phyloP scores from a whole-genome alignment of 108 stramenopile species.

The Pseudonitzschia delicatissima region DNA sequence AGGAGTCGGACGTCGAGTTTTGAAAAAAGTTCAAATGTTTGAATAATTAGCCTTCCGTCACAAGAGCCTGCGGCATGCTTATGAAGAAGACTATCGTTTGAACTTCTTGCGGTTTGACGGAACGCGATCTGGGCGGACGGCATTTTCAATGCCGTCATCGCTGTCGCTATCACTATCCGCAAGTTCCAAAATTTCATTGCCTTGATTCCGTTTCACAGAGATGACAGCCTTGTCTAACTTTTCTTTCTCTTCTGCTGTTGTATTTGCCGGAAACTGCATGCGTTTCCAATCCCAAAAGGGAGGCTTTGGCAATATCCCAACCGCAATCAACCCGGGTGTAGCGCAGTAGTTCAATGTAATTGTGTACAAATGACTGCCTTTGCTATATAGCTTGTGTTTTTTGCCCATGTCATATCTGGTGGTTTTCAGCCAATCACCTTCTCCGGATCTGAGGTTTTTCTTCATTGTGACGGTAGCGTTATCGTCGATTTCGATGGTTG shows the following conservation, averaged over 20 bases:
- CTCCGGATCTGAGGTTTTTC: not conserved
- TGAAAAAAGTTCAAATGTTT: too few species aligned
- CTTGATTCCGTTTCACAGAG: not conserved
- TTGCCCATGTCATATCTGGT: not conserved
- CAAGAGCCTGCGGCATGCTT: too few species aligned
- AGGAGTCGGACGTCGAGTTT: too few species aligned
- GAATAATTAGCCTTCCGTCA: too few species aligned
- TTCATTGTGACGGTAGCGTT: not conserved
- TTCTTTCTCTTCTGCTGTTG: not conserved
- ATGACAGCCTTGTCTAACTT: not conserved
- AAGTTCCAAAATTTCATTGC: not conserved
- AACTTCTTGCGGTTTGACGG: too few species aligned
- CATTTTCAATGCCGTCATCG: too few species aligned
- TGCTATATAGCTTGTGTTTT: not conserved
- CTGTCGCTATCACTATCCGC: not conserved
- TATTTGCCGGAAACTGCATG: not conserved
- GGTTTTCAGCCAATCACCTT: not conserved
- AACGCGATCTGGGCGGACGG: too few species aligned
- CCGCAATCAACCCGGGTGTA: not conserved
- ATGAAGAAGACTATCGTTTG: too few species aligned
- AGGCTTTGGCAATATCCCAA: slow-evolving; percentile 8
- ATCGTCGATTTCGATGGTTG: not conserved
- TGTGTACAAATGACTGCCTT: slow-evolving; percentile 3
- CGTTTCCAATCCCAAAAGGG: not conserved
- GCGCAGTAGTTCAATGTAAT: slow-evolving; percentile 1